Percentiles rank a stretch among this genome's conserved stretches.
These are phyloP conservation scores for Cenchrus fungigraminus DNA, from an alignment of 176 grass and related monocot species.

Conservation along the genomic window DNA sequence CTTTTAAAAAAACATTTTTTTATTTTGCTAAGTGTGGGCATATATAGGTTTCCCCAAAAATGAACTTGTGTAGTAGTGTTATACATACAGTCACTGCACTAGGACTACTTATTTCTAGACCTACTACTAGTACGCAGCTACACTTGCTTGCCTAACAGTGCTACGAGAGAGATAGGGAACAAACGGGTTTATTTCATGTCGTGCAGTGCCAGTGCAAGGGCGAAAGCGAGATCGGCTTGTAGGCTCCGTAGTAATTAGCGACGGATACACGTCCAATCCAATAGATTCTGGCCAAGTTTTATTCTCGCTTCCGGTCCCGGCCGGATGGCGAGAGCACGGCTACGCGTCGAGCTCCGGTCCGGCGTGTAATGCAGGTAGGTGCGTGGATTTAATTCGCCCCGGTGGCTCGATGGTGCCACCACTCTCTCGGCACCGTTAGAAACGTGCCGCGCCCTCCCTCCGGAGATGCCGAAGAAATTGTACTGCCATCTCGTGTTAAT, in stretches of 20 bases:
- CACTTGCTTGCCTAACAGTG: neutral
- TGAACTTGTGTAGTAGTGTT: neutral
- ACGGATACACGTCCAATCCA: constrained; percentile 5
- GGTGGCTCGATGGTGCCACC: constrained; percentile 4
- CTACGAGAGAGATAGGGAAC: neutral
- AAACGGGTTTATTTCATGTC: neutral
- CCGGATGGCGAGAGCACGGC: neutral
- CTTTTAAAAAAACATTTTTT: too few species aligned
- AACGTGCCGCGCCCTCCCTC: neutral
- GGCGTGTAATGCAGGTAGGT: constrained; percentile 19
- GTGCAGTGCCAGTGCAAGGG: too few species aligned
- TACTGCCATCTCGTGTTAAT: neutral
- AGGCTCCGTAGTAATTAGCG: neutral
- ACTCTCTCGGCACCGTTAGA: constrained; percentile 8
- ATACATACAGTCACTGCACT: neutral
- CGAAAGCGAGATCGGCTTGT: neutral
- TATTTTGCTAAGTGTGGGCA: neutral
- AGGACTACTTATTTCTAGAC: neutral
- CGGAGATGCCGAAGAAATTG: neutral
- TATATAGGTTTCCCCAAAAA: neutral
- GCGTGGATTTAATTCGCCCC: constrained; percentile 32
- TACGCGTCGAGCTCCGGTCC: neutral
- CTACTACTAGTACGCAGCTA: neutral
- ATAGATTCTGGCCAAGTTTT: neutral
- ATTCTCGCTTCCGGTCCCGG: neutral